Base-by-base conservation (phyloP, 371 early-diverging fungal genomes). In the Fennellomyces sp. region DNA sequence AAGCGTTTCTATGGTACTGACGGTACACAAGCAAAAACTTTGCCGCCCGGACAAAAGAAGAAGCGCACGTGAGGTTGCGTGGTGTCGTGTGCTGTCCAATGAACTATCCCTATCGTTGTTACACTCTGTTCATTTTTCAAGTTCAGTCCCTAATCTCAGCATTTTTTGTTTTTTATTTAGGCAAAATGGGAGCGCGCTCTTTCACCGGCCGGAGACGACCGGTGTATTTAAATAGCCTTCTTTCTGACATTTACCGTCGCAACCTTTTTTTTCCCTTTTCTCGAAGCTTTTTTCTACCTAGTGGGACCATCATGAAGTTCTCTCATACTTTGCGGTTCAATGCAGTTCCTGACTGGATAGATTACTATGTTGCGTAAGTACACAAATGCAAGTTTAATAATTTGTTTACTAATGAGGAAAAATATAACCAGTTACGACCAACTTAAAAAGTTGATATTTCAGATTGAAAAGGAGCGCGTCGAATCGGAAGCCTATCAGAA, bases 311-410 rank as follows among this genome's bases (percentile, higher is more conserved):
- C 60, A 94, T 96, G 95, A 96, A 94, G 83, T 96, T 96, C 68
- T 90, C 93, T 8, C 92, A 91, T 75, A 83, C 88, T 25, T 80
- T 96, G 56, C 88, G 90, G 73, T 88, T 96, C 63, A 96, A 96
- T 70, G 86, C 92, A 47, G 92, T 91, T 28, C 94, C 95, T 52
- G 95, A 95, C 66, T 96, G 96, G 96, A 84, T 84, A 56, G 92
- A 92, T 60, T 72, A 87, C 63, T 92, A 91, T 68, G 59, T 92
- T 57, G 85, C 84, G 84, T 87, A 83, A 77, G n/a, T n/a, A n/a
- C n/a, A n/a, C n/a, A n/a, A n/a, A n/a, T n/a, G n/a, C n/a, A n/a
- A n/a, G n/a, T n/a, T n/a, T n/a, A n/a, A n/a, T n/a, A n/a, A n/a
- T n/a, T n/a, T n/a, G n/a, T n/a, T n/a, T n/a, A n/a, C n/a, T n/a